Evolutionary conservation across 768 basidiomycete species (phyloP), one percentile per base, ranked within the genome.

Genomic region (Phaeolepiota aurea): DNA sequence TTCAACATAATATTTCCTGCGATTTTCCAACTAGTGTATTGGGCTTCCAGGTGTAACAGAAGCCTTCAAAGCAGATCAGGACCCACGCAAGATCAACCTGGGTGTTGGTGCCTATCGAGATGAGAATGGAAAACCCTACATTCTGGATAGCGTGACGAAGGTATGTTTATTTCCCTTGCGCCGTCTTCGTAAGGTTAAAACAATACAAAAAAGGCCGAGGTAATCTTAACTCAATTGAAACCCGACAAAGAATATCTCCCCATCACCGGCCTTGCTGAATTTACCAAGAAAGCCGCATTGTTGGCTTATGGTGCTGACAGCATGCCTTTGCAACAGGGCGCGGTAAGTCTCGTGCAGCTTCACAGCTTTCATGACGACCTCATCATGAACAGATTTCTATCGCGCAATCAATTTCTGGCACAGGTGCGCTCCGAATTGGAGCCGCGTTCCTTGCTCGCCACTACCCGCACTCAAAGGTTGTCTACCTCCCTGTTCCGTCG

Each of bases 91-190:
- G 64, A 94, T 99, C 56, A 99, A 98, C 67, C 74, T 99, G 44
- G 96, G 96, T 56, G 96, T 97, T 49, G 96, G 96, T 53, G 88
- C 90, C 33, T 97, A 92, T 72, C 78, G 96, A 45, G 92, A 99
- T 52, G 88, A 79, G 48, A 72, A 83, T 41, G 96, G 96, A 42
- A 97, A 96, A 66, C 94, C 94, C 3, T 98, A 92, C 59, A 81
- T 99, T 41, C 71, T 99, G 42, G 81, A 74, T 34, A 79, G 82
- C 32, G 96, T 99, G 25, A 80, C 85, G 62, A 89, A 90, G 77
- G 91, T 84, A 35, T 39, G 51, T 40, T 19, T 16, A 14, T 5
- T 37, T 22, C 4, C 14, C 14, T 41, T 18, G 18, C 41, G n/a
- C n/a, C 39, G 28, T 40, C 13, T 44, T 23, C 7, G 14, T 33